Conservation (phyloP, 306 rosid species). For the Chamaecrista fasciculata region DNA sequence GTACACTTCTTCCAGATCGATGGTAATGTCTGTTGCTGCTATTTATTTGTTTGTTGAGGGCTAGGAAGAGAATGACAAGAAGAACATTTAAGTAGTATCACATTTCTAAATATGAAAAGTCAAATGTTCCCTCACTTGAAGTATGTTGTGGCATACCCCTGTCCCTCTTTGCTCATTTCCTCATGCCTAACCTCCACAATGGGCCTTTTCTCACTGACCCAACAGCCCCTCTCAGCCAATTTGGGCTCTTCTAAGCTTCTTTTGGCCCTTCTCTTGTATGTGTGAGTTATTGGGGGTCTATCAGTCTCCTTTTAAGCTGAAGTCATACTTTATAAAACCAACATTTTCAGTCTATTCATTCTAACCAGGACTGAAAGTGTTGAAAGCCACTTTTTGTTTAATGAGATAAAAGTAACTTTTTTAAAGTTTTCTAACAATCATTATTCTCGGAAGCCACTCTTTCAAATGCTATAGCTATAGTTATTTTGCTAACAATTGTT, state of each 20-base stretch:
- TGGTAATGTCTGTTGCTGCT: slow-evolving; percentile 50
- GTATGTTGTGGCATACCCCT: background rate
- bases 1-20: slow-evolving; percentile 78
- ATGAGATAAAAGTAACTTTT: background rate
- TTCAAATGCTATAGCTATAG: background rate
- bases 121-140: background rate
- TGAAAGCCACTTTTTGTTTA: background rate
- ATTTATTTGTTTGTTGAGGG: slow-evolving; percentile 17
- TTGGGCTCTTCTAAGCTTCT: too few species aligned
- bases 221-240: too few species aligned
- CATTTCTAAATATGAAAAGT: slow-evolving; percentile 11
- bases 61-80: background rate
- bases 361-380: background rate
- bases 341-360: background rate
- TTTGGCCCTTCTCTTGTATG: too few species aligned
- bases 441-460: background rate
- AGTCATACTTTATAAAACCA: background rate
- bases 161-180: too few species aligned
- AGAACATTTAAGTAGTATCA: background rate
- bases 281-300: too few species aligned
- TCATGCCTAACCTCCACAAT: too few species aligned
- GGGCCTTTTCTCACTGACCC: too few species aligned
- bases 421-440: background rate
- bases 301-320: slow-evolving; percentile 11
- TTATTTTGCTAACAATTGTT: background rate